Conservation (phyloP, 106 monocot genomes). For the Acanthochlamys bracteata region DNA sequence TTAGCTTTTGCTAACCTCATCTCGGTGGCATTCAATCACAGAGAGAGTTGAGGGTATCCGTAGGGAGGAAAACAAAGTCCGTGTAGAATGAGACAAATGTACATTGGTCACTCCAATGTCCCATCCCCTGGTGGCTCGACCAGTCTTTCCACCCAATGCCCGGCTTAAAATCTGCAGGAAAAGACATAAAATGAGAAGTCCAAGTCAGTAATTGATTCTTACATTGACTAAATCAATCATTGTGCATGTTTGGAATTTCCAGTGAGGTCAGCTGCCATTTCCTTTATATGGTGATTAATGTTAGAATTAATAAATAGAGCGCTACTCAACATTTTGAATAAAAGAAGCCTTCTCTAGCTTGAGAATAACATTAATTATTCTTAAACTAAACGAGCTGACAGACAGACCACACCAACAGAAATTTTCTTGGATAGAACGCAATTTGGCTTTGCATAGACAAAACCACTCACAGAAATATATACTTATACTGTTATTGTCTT, state of each 20-base stretch:
- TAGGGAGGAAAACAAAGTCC: conserved; percentile 34
- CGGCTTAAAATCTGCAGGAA: conserved; percentile 52
- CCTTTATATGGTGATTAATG: no score
- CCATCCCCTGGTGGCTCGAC: conserved; percentile 61
- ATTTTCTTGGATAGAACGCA: no score
- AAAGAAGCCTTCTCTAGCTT: no score
- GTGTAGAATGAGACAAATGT: conserved; percentile 26
- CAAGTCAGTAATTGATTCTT: not conserved
- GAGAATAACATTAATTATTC: no score
- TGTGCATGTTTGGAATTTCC: not conserved
- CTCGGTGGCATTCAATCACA: conserved; percentile 65
- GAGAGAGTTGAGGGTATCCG: conserved; percentile 42
- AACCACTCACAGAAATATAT: no score
- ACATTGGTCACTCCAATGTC: conserved; percentile 67
- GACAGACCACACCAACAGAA: no score
- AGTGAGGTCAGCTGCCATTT: no score
- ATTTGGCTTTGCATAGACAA: no score
- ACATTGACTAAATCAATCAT: not conserved
- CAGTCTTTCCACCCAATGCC: conserved; percentile 77
- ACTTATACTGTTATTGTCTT: no score
- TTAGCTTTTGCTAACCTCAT: conserved; percentile 37
- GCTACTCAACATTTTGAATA: no score
- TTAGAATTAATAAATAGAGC: no score
- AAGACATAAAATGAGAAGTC: not conserved
- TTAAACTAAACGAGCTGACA: no score